Evolutionary conservation across 2,329 filamentous ascomycete species (phyloP), one percentile per base, ranked within the genome.

Genomic region (Sarocladium oryzae): DNA sequence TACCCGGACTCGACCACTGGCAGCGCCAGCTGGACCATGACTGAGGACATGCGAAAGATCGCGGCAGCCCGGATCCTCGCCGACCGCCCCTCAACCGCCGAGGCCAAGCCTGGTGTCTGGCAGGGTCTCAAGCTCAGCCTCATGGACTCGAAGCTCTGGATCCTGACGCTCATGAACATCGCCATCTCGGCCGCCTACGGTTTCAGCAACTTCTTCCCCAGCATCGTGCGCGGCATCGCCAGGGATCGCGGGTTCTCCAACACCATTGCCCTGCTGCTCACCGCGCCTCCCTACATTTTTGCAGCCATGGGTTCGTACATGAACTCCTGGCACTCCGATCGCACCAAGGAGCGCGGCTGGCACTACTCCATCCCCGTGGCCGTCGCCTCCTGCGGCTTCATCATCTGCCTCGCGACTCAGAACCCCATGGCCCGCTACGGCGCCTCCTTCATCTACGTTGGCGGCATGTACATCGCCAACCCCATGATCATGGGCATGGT

Each of bases 211-310:
- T 61, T 61, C 56, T 61, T 60, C 50, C 60, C 60, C 1, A 58
- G 56, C 2, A 56, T 61, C 13, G 59, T 61, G 1, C 52, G 55
- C 2, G 55, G 58, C 1, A 50, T 61, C 0, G 77, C 37, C 43
- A 24, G 24, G n/a, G 18, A 32, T 11, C 23, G 51, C 13, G 57
- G 59, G 0, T 58, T 58, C 20, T 28, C 23, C 21, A 53, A 54
- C 52, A 59, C 54, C n/a, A 49, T 56, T 23, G 61, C 59, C 0
- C 56, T 61, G 2, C 49, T 61, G 2, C 36, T 61, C 10, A 60
- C 57, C 1, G 56, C 55, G 3, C 59, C 59, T 1, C 58, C 59
- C 2, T 60, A 58, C 45, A 55, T 59, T 28, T 54, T 60, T 20
- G 58, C 52, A 37, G 56, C 55, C 11, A 48, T 57, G 9, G 55